Evolutionary conservation across 129 eudicot species (phyloP).

Genomic region (Scalesia atractyloides): DNA sequence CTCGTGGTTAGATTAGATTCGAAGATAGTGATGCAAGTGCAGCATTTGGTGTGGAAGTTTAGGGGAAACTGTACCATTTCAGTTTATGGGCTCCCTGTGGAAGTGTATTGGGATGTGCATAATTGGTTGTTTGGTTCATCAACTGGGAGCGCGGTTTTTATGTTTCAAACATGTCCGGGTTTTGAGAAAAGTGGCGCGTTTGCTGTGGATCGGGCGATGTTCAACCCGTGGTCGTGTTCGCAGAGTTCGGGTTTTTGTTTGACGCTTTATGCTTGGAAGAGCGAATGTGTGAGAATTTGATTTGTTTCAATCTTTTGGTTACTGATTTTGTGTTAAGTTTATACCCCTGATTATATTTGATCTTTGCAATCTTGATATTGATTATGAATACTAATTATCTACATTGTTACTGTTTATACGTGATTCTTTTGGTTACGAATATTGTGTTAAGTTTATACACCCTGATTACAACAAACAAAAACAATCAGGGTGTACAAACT

Average conservation of each 20-base stretch:
- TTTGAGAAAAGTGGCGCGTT: slow-evolving; percentile 48
- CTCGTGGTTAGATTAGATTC: slow-evolving; percentile 63
- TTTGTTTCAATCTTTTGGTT: slow-evolving; percentile 24
- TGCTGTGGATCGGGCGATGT: slow-evolving; percentile 35
- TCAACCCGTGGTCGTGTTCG: slow-evolving; percentile 37
- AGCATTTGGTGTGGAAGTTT: slow-evolving; percentile 73
- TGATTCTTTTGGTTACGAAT: background rate
- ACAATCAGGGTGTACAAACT: too few relatives aligned
- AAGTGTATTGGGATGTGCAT: slow-evolving; percentile 84
- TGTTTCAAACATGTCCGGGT: slow-evolving; percentile 66
- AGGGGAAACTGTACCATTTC: slow-evolving; percentile 67
- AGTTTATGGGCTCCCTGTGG: slow-evolving; percentile 76
- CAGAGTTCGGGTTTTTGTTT: slow-evolving; percentile 63
- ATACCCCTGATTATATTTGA: slow-evolving; percentile 25
- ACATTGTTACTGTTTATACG: background rate
- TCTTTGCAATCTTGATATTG: slow-evolving; percentile 20
- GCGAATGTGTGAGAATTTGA: slow-evolving; percentile 41
- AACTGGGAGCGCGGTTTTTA: slow-evolving; percentile 59
- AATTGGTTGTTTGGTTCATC: slow-evolving; percentile 72
- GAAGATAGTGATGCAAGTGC: slow-evolving; percentile 70
- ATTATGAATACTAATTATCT: background rate
- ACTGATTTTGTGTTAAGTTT: slow-evolving; percentile 17
- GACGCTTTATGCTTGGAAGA: slow-evolving; percentile 78
- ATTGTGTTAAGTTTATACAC: too few relatives aligned
- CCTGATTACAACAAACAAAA: too few relatives aligned